Evolutionary conservation across 129 eudicot genomes (phyloP), one percentile per base, ranked within the genome.

Genomic region (Lactuca saligna): DNA sequence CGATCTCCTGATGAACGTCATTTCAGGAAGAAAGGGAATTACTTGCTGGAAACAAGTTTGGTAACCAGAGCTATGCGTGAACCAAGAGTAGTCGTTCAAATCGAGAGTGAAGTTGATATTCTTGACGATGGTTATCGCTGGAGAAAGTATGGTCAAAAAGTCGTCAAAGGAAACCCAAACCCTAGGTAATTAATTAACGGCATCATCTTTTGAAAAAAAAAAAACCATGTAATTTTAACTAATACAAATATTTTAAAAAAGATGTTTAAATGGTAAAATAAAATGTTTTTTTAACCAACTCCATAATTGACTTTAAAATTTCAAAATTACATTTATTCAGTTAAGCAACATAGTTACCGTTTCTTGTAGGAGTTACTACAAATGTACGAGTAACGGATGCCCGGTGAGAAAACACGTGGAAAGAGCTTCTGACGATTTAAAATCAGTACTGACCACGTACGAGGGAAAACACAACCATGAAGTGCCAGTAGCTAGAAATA

Each of bases 41-140:
- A 56, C 54, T 16, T 81, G 38, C 64, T 58, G 71, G 96, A 89
- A 79, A 68, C 83, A 60, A 74, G 73, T 70, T 31, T 75, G 60
- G 62, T 81, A 63, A 80, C 89, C 15, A 86, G 96, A 63, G 85
- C 87, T 55, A 81, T 75, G 37, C 82, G 96, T 1, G 96, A 86
- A 71, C 96, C 93, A 49, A 66, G 90, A 84, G 85, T 86, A 0
- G 84, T 86, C n/a, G 81, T 89, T 75, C 90, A 84, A 77, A 86
- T 81, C 17, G 87, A 81, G 66, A 89, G 93, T 55, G 86, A 84
- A 34, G 58, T 89, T 34, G 96, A 86, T 68, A 82, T 86, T 11
- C 90, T 89, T 6, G 90, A 89, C 54, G 96, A 89, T 84, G 96
- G 96, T 53, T 89, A 89, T 81, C 80, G 96, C n/a, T 89, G 96